Evolutionary conservation across 2,329 filamentous ascomycete genomes (phyloP).

Genomic region (Cryphonectria japonica): DNA sequence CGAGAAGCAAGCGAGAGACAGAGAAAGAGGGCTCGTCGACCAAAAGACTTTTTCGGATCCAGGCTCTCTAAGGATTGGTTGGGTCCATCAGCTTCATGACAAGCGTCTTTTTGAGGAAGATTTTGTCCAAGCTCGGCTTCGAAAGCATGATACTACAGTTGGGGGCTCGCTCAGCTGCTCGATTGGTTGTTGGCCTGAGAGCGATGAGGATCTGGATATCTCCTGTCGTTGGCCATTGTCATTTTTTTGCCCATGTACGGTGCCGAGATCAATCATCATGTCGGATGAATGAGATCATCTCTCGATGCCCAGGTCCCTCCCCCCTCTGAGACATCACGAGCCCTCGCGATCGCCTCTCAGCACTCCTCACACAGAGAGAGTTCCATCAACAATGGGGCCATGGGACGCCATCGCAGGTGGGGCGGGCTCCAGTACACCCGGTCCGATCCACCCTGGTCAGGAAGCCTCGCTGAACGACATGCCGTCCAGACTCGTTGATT

Average conservation of each 20-base stretch:
- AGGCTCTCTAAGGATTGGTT: background rate
- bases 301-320: background rate
- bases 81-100: no score
- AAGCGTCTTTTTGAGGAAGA: background rate
- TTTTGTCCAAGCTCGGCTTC: background rate
- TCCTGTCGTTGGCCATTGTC: background rate
- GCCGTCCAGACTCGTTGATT: slow-evolving; percentile 24
- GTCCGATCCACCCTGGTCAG: slow-evolving; percentile 25
- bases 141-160: slow-evolving; percentile 9
- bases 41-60: no score
- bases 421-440: slow-evolving; percentile 19
- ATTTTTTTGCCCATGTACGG: slow-evolving; percentile 14
- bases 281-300: slow-evolving; percentile 15
- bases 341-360: slow-evolving; percentile 9
- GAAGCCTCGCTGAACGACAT: slow-evolving; percentile 25
- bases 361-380: slow-evolving; percentile 17
- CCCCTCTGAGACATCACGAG: slow-evolving; percentile 1
- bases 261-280: slow-evolving; percentile 23
- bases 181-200: slow-evolving; percentile 18
- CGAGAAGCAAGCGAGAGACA: background rate
- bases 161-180: slow-evolving; percentile 11
- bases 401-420: slow-evolving; percentile 28
- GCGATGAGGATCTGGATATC: slow-evolving; percentile 6
- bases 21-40: no score
- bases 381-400: slow-evolving; percentile 23